These are phyloP conservation scores for Amanita brunnescens DNA, from an alignment of 768 basidiomycete genomes.

Conservation along the genomic window DNA sequence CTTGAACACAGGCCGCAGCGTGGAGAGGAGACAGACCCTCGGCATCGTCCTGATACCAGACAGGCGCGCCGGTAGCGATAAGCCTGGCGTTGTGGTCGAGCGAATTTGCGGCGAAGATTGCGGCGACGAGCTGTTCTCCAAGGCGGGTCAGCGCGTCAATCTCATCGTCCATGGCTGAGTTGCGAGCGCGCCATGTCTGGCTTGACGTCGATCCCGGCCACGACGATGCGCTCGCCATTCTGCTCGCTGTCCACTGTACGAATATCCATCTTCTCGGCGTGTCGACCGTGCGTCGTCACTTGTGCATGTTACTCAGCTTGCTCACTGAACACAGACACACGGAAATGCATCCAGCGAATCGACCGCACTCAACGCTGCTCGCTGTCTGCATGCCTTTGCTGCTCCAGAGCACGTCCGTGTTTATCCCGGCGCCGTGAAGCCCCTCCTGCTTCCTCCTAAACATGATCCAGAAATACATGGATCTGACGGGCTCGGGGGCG, in stretches of 20 bases:
- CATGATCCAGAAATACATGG: constrained; percentile 80
- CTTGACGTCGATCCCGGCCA: constrained; percentile 6
- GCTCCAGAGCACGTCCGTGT: constrained; percentile 50
- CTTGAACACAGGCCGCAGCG: constrained; percentile 72
- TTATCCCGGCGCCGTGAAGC: constrained; percentile 61
- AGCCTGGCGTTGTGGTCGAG: constrained; percentile 38
- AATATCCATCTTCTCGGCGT: constrained; percentile 68
- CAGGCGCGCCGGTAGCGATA: constrained; percentile 61
- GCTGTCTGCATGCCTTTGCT: constrained; percentile 69
- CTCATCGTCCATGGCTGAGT: background rate
- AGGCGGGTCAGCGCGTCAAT: constrained; percentile 37
- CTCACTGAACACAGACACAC: constrained; percentile 46
- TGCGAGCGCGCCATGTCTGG: constrained; percentile 1
- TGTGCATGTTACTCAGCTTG: background rate
- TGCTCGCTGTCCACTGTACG: constrained; percentile 61
- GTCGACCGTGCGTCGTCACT: constrained; percentile 52
- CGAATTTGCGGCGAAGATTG: constrained; percentile 41
- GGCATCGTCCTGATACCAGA: constrained; percentile 83
- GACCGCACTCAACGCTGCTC: constrained; percentile 66
- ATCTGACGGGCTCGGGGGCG: constrained; percentile 73
- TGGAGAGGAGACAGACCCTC: constrained; percentile 82
- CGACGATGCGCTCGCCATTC: constrained; percentile 80
- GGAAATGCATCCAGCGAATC: constrained; percentile 62
- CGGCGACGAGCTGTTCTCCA: constrained; percentile 50
- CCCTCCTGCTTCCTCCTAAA: constrained; percentile 51